Evolutionary conservation across 176 grass and related monocot species (phyloP).

Genomic region (Saccharum officinarum): DNA sequence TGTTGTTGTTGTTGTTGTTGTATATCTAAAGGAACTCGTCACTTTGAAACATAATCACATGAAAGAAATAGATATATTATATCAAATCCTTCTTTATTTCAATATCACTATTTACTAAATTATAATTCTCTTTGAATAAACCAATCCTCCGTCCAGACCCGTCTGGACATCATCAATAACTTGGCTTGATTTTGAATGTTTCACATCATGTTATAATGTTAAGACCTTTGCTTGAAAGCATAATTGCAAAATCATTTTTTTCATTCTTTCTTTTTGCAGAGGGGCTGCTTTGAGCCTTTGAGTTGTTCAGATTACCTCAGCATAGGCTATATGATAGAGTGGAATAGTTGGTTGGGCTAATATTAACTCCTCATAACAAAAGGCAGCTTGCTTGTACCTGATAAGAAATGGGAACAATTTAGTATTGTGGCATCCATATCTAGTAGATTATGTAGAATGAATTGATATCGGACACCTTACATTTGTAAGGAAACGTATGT

Average conservation of each 20-base stretch:
- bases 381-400: constrained; percentile 97
- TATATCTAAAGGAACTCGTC: background rate
- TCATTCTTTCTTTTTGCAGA: background rate
- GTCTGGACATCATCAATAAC: background rate
- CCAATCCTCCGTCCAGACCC: background rate
- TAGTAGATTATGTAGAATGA: constrained; percentile 14
- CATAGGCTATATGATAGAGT: constrained; percentile 89
- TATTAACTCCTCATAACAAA: constrained; percentile 99
- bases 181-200: background rate
- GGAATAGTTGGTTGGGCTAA: constrained; percentile 86
- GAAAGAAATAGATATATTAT: background rate
- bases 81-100: background rate
- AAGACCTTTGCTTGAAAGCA: background rate
- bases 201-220: background rate
- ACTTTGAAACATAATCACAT: background rate
- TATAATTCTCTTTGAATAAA: background rate
- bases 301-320: constrained; percentile 59
- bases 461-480: constrained; percentile 51
- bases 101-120: background rate
- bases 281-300: background rate
- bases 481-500: constrained; percentile 85
- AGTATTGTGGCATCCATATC: constrained; percentile 1
- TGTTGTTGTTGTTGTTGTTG: too few relatives aligned
- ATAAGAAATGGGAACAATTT: constrained; percentile 7
- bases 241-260: background rate